Evolutionary conservation across 148 eudicot genomes (phyloP).

Genomic region (Amaranthus hypochondriacus): DNA sequence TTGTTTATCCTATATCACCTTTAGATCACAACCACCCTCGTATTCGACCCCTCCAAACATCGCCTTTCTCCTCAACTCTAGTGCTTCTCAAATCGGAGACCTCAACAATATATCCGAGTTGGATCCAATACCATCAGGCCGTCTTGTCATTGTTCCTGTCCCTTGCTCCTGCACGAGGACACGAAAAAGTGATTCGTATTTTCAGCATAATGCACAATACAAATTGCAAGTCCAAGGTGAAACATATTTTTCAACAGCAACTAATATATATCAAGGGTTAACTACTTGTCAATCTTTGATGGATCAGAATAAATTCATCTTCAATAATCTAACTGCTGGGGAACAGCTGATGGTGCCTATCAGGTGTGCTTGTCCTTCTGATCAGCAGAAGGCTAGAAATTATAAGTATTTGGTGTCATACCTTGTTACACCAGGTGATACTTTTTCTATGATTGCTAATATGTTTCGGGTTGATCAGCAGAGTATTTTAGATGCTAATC

Average conservation of each 20-base stretch:
- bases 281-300: constrained; percentile 59
- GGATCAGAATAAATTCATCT: constrained; percentile 31
- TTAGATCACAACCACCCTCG: constrained; percentile 40
- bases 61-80: constrained; percentile 43
- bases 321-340: constrained; percentile 1
- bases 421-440: constrained; percentile 34
- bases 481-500: constrained; percentile 48
- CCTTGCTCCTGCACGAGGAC: constrained; percentile 40
- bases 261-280: constrained; percentile 51
- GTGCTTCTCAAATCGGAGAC: constrained; percentile 26
- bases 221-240: constrained; percentile 26
- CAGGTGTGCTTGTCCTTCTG: constrained; percentile 72
- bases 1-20: constrained; percentile 62
- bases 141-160: constrained; percentile 51
- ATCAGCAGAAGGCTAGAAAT: constrained; percentile 36
- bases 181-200: constrained; percentile 19
- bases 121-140: constrained; percentile 26
- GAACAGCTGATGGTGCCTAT: constrained; percentile 40
- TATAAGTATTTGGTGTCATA: constrained; percentile 47
- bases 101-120: constrained; percentile 42
- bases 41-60: constrained; percentile 45
- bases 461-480: constrained; percentile 34
- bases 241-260: constrained; percentile 47
- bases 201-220: constrained; percentile 55
- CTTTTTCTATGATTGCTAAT: constrained; percentile 23